Evolutionary conservation across 306 rosid species (phyloP), one percentile per base, ranked within the genome.

Genomic region (Oxytropis ochrocephala): DNA sequence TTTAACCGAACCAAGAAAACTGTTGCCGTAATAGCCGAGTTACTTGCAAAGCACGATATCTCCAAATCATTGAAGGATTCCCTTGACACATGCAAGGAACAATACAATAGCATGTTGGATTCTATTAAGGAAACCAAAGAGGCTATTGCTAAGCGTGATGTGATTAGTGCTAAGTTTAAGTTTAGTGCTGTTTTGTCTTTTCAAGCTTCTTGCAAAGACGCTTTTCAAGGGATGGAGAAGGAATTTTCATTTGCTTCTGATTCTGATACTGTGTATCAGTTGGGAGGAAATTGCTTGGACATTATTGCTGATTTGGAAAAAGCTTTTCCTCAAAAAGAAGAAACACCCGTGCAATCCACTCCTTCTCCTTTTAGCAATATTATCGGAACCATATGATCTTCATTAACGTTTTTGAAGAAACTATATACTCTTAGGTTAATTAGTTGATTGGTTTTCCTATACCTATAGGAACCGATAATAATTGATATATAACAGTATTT

Each of bases 211-310:
- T 78, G 82, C 67, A 33, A 19, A 29, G 82, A 78, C n/a, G 7
- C 18, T 3, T 78, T 78, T 16, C 14, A 73, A 5, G 58, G 52
- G 9, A 0, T 4, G 0, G 46, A 47, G 11, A 41, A 39, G 0
- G 5, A 18, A 8, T 19, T 24, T 13, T 49, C 79, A 0, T 58
- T 78, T 5, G 0, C 39, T 9, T 0, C 8, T 1, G 71, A 73
- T 5, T 59, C 71, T 2, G 53, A 73, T 0, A 5, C 29, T 1
- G 27, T 73, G 2, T 78, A 2, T 63, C 21, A 78, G 2, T 19
- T 78, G 1, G 82, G 82, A 50, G 82, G 79, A 6, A 78, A 67
- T 2, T 43, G 72, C 19, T 67, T 78, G 46, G 82, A 78, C 41
- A 73, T 67, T 6, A 59, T 73, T 24, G 61, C 78, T 5, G 75